Evolutionary conservation across 177 flowering plant species (phyloP), one percentile per base, ranked within the genome.

Genomic region (Tripterygium wilfordii): DNA sequence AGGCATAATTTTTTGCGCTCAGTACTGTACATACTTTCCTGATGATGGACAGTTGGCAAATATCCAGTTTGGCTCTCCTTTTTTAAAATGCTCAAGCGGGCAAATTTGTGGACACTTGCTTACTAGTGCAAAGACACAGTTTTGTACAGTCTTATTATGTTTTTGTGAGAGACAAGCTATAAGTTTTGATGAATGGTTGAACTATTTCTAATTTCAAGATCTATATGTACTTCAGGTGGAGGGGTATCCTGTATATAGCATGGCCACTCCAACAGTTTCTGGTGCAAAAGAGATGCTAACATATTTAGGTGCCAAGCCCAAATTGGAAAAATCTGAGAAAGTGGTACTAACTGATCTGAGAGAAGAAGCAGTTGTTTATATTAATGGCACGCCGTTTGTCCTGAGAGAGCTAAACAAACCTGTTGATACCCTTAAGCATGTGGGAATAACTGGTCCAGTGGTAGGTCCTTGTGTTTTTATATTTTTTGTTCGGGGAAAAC

Each of bases 301-400:
- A 21, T 81, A 69, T 71, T 67, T 90, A 58, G 78, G 70, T 57
- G 78, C 84, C 54, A 65, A 68, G 63, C 60, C 80, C 45, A 56
- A 38, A 29, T 61, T 45, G 17, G 72, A 66, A 53, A 68, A 58
- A 48, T 59, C 48, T 28, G 59, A 58, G 51, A 87, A 78, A 72
- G 94, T 81, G 30, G 63, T 85, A 42, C 17, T 87, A 49, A 85
- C 89, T 42, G 98, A 90, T 68, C 56, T 90, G 44, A 74, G 98
- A 71, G 98, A 90, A 72, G 98, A 90, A 63, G 96, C 96, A 42
- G 89, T 90, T 66, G 96, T 90, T 36, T 90, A 87, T 66, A 87
- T 90, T 42, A 79, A 83, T 61, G 90, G 80, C 56, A 82, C 88
- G 10, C 96, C 96, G 1, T 90, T 90, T 73, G 98, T 90, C 26